Conservation (phyloP, 169 alveolate genomes). For the Plasmodium sp. region DNA sequence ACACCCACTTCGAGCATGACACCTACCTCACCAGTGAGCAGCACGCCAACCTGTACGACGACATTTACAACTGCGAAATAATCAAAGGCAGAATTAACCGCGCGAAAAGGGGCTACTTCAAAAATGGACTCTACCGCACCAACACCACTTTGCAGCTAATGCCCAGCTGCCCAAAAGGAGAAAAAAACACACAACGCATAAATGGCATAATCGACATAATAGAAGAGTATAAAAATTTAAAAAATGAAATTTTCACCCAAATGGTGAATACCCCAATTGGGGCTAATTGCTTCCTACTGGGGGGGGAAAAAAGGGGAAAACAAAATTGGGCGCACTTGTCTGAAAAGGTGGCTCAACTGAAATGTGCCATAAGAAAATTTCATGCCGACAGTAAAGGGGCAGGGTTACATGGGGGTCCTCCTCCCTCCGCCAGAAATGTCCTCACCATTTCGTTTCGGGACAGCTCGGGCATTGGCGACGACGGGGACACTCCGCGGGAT, state of each 20-base stretch:
- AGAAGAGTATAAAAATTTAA: conserved; percentile 23
- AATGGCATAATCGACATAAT: background rate
- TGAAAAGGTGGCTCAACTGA: background rate
- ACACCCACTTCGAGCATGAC: background rate
- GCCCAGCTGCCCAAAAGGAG: background rate
- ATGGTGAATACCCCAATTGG: conserved; percentile 15
- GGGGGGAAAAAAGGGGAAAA: background rate
- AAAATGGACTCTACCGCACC: background rate
- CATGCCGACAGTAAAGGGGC: background rate
- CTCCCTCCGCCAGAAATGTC: background rate
- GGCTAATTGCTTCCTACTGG: background rate
- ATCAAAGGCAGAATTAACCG: conserved; percentile 11
- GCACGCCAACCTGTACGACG: conserved; percentile 15
- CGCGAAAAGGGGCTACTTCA: background rate
- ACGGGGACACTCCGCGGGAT: background rate
- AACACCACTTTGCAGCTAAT: background rate
- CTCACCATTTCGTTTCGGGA: conserved; percentile 7
- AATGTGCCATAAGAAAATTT: conserved; percentile 7
- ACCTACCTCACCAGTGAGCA: background rate
- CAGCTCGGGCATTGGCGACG: background rate
- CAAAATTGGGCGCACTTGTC: background rate
- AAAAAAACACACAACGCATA: background rate
- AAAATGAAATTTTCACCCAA: conserved; percentile 15
- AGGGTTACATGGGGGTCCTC: background rate
- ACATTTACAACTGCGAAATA: conserved; percentile 60